These are phyloP conservation scores for Tetrahymena elliotti DNA, from an alignment of 73 alveolate genomes.

Conservation along the genomic window DNA sequence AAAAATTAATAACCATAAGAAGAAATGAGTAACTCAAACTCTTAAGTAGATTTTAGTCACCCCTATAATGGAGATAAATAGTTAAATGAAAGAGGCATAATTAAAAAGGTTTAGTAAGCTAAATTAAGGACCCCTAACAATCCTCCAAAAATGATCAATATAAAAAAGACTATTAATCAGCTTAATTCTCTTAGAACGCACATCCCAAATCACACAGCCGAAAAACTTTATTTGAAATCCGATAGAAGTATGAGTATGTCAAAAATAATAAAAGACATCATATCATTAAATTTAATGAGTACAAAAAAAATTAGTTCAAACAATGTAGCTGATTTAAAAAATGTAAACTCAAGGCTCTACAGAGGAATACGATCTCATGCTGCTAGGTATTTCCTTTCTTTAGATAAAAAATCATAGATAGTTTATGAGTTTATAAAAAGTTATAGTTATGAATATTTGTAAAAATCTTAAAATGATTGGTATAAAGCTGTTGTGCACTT, in stretches of 20 bases:
- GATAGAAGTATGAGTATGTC: background rate
- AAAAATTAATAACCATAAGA: background rate
- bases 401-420: background rate
- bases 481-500: background rate
- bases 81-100: background rate
- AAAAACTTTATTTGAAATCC: background rate
- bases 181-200: background rate
- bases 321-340: background rate
- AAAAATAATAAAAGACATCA: background rate
- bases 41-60: background rate
- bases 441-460: background rate
- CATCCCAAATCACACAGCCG: background rate
- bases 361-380: background rate
- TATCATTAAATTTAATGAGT: background rate
- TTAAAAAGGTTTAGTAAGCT: background rate
- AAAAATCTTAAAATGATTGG: background rate
- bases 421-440: background rate
- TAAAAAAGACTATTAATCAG: background rate
- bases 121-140: background rate
- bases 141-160: background rate
- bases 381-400: background rate
- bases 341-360: background rate
- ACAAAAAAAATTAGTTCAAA: background rate
- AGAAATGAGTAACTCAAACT: background rate
- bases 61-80: background rate